phyloP scores from a whole-genome alignment of 2,329 filamentous ascomycete species.

The Diaporthe longicolla region DNA sequence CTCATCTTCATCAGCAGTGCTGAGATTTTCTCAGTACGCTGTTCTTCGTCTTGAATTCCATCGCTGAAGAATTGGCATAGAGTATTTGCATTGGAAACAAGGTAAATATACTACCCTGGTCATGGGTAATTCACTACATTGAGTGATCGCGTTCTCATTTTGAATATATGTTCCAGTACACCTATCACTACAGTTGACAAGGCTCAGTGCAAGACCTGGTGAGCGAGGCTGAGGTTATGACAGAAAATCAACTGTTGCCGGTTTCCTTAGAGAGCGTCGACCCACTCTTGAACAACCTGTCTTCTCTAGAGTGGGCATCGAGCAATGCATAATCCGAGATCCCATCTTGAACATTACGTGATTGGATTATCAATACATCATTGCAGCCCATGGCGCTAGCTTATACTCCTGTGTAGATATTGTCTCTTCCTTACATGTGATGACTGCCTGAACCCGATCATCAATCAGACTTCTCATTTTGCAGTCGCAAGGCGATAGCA shows the following conservation, averaged over 20 bases:
- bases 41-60: background rate
- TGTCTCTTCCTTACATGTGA: background rate
- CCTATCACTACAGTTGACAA: background rate
- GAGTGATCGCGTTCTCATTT: too few relatives aligned
- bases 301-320: background rate
- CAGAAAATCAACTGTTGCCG: background rate
- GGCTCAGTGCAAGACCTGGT: background rate
- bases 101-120: too few relatives aligned
- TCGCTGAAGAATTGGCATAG: background rate
- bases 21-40: background rate
- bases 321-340: background rate
- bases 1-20: background rate
- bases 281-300: background rate
- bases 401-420: background rate
- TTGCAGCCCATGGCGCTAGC: background rate
- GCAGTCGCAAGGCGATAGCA: background rate
- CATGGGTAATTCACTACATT: too few relatives aligned
- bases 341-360: background rate
- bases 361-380: background rate
- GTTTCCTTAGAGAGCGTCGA: background rate
- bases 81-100: background rate
- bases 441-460: background rate
- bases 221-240: background rate
- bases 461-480: background rate
- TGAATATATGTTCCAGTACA: too few relatives aligned